Base-by-base conservation (phyloP, 345 rosid genomes). In the Corchorus olitorius region DNA sequence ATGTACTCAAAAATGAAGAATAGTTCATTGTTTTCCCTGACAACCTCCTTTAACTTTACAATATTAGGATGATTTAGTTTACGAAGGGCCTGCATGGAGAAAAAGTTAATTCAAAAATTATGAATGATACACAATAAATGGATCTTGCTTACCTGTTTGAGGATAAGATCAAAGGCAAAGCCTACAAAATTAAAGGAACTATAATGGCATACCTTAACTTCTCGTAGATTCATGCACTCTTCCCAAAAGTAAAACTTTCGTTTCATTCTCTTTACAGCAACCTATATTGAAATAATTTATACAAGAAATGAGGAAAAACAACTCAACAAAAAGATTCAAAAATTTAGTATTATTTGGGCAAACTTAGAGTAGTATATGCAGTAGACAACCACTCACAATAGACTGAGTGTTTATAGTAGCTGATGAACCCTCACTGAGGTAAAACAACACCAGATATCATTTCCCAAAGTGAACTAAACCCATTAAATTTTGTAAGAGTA, bases 231-330 rank as follows among this genome's bases (percentile, higher is more conserved):
- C 85, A 88, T 85, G 79, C 95, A 94, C 46, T 94, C 98, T 83
- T 91, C 98, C 98, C 98, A 94, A 71, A 83, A 90, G 75, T 89
- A 91, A 81, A 93, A 94, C 70, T 91, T 93, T 74, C 97, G 87
- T 86, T 94, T 94, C 98, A 94, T 94, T 87, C 86, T 93, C 88
- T 94, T 94, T 55, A 94, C 94, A 79, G 98, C 98, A 89, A 94
- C 98, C 98, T 94, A 77, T 55, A 76, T 4, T 75, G 1, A 53
- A 64, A 20, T 17, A 67, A 63, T 14, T 33, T 58, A 61, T 13
- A 34, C 50, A 45, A 66, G 64, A 3, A 58, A 64, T 76, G 49
- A 62, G 52, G 52, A 48, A 77, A 55, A 48, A 45, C 59, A 17
- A 50, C 49, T 68, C 22, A 62, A 53, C 43, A 39, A 12, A 48